Base-by-base conservation (phyloP, 371 early-diverging fungal genomes). In the Mucor lusitanicus region DNA sequence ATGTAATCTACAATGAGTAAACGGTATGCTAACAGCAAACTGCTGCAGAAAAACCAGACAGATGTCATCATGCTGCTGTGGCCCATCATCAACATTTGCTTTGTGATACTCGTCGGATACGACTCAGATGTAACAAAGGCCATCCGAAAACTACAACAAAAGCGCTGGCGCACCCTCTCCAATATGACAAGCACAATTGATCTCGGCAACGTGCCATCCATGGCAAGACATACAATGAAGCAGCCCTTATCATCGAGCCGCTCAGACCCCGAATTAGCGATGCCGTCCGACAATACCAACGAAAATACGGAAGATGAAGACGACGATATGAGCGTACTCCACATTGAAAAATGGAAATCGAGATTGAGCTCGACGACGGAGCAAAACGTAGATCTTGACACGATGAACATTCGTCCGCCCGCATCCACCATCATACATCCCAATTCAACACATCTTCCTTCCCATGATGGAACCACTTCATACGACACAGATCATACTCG, bases 31-130 rank as follows among this genome's bases (percentile, higher is more conserved):
- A 15, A 53, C 27, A n/a, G 12, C n/a, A 7, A 57, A 25, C 2
- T 0, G 27, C 59, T 3, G 27, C 59, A 74, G 65, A 61, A 61
- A 63, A 59, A 65, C 19, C 55, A 55, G 33, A 63, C 30, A 5
- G 44, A 44, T 3, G 39, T 56, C 0, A 69, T 82, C 13, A 76
- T 79, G 76, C 48, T 79, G 2, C 32, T 78, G 27, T 82, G 82
- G 82, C 80, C 82, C 1, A 63, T 78, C 19, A 72, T 76, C 60
- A 79, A 79, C 42, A 55, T 73, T 0, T 46, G 70, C 21, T 73
- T 82, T 58, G 68, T 79, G 28, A 21, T 76, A 3, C 60, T 82
- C 13, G 69, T 82, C 15, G 82, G 82, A 4, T 78, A 82, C n/a
- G 82, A 82, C 59, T 70, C 76, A 6, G 82, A 82, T 59, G 63